Evolutionary conservation across 352 stramenopile genomes (phyloP), one percentile per base, ranked within the genome.

Genomic region (Phytophthora pini): DNA sequence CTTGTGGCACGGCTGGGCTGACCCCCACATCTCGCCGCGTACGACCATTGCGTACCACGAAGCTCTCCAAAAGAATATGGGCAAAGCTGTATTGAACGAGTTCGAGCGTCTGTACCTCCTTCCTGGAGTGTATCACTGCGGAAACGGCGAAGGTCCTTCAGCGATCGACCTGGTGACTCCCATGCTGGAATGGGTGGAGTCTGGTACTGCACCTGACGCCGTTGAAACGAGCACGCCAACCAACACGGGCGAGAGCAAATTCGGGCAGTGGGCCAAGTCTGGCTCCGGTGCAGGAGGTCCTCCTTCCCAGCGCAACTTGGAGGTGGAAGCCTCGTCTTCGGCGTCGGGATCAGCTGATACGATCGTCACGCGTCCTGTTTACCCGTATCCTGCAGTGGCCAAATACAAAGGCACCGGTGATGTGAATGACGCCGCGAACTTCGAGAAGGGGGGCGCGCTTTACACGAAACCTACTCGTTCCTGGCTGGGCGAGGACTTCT

Each of bases 61-160:
- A 67, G 68, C 65, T 17, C 50, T 81, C 7, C 45, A 76, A 53
- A 47, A 44, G 17, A 40, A 65, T 20, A 79, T 84, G 76, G 72
- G 76, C 12, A 54, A 63, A 24, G 27, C 62, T 3, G 57, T 39
- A 1, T 53, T 80, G 26, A 58, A 70, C 10, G 60, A 77, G n/a
- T 81, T 84, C 20, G 71, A 81, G 36, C 72, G 72, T 32, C 31
- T 84, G 43, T 84, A 84, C 46, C 61, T 84, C 27, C 65, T 84
- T 32, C 72, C 76, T 29, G 72, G 72, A 2, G 76, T 84, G n/a
- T 74, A 77, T 51, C 72, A 84, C 55, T 84, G 76, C 39, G 63
- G 76, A 32, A 61, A 57, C 15, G 76, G 76, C 20, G 67, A 84
- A 36, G 72, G 76, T 22, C 67, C 78, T 7, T 70, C 73, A 2